Conservation (phyloP, 768 basidiomycete genomes). For the Hericium erinaceus region DNA sequence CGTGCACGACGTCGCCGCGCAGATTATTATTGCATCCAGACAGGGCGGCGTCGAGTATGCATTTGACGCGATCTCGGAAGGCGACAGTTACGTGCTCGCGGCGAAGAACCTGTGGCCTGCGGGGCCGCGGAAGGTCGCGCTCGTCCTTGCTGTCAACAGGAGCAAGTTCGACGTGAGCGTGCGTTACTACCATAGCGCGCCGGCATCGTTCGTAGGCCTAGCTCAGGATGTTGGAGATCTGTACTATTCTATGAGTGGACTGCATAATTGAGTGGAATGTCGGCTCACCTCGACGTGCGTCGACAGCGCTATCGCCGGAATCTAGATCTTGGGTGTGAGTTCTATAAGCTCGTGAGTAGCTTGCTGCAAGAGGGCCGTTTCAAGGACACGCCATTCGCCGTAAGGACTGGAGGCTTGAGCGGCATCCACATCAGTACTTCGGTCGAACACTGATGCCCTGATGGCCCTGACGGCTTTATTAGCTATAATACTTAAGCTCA, state of each 20-base stretch:
- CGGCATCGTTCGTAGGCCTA: background rate
- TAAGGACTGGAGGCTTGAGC: background rate
- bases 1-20: constrained; percentile 17
- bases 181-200: background rate
- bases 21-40: constrained; percentile 17
- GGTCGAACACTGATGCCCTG: too few relatives aligned
- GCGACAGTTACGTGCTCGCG: background rate
- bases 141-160: background rate
- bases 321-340: background rate
- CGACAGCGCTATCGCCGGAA: background rate
- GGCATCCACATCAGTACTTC: background rate
- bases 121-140: background rate
- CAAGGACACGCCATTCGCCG: background rate
- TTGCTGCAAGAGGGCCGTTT: background rate
- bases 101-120: background rate
- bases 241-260: background rate
- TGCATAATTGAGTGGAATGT: background rate
- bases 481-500: too few relatives aligned
- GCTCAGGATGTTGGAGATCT: background rate
- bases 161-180: background rate
- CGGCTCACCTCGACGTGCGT: background rate
- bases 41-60: constrained; percentile 16
- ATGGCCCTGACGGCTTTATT: too few relatives aligned
- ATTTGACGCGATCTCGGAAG: constrained; percentile 1
- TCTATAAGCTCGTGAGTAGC: background rate